Conservation (phyloP, 1,139 yeast species). For the Protomyces arabidopsidicola region DNA sequence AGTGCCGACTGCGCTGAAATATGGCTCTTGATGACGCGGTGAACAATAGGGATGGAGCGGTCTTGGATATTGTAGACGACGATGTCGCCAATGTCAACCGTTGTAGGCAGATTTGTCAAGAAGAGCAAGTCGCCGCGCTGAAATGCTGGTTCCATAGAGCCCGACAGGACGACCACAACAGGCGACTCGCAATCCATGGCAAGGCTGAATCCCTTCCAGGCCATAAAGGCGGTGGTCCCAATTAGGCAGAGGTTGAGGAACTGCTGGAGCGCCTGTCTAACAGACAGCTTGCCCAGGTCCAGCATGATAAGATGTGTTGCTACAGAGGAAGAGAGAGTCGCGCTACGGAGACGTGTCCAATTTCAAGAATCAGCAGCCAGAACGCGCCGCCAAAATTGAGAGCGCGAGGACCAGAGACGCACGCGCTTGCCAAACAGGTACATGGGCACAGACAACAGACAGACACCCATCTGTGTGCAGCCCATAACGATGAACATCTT, state of each 20-base stretch:
- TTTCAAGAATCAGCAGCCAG: background rate
- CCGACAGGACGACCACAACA: slow-evolving; percentile 91
- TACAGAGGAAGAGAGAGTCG: too few species aligned
- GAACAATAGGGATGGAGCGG: slow-evolving; percentile 88
- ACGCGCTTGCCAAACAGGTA: slow-evolving; percentile 31
- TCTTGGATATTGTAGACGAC: slow-evolving; percentile 88
- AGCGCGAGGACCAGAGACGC: slow-evolving; percentile 23
- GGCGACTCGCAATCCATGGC: slow-evolving; percentile 85
- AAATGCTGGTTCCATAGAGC: slow-evolving; percentile 99
- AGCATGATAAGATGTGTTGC: slow-evolving; percentile 1
- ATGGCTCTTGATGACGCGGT: slow-evolving; percentile 84
- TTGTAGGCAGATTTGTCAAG: slow-evolving; percentile 75
- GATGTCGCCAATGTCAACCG: slow-evolving; percentile 80
- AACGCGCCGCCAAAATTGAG: slow-evolving; percentile 16
- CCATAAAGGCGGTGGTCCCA: slow-evolving; percentile 72
- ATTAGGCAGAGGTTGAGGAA: slow-evolving; percentile 28
- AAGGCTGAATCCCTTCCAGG: slow-evolving; percentile 80
- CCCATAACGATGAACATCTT: slow-evolving; percentile 31
- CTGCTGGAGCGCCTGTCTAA: slow-evolving; percentile 20
- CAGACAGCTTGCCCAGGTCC: slow-evolving; percentile 20
- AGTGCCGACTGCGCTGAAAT: slow-evolving; percentile 36
- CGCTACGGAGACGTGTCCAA: background rate
- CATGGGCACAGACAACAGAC: slow-evolving; percentile 29
- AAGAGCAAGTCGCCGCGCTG: slow-evolving; percentile 94
- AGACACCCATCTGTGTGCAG: slow-evolving; percentile 32